Evolutionary conservation across 768 basidiomycete species (phyloP).

Genomic region (Lyophyllum shimeji): DNA sequence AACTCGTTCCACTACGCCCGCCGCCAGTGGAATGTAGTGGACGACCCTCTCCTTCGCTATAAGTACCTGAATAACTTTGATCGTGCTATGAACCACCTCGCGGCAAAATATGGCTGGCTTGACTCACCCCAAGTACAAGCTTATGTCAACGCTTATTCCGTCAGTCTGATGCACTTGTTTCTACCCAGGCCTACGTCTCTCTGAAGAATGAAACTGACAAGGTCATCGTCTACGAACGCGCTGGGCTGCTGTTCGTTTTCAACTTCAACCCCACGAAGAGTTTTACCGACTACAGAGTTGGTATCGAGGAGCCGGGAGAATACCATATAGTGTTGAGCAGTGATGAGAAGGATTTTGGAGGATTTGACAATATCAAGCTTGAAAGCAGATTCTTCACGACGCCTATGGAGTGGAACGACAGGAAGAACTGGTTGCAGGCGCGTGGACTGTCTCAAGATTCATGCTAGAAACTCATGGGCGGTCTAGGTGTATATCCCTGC

Average conservation of each 20-base stretch:
- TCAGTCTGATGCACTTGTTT: not conserved
- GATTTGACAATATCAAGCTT: slow-evolving; percentile 76
- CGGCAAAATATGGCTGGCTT: slow-evolving; percentile 84
- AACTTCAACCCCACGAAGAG: slow-evolving; percentile 94
- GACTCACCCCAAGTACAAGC: slow-evolving; percentile 64
- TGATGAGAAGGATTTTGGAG: slow-evolving; percentile 88
- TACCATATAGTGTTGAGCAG: slow-evolving; percentile 80
- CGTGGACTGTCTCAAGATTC: slow-evolving; percentile 16
- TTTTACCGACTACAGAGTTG: slow-evolving; percentile 92
- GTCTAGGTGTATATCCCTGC: slow-evolving; percentile 71
- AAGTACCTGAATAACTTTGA: slow-evolving; percentile 94
- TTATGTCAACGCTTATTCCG: not conserved
- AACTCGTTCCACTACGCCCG: slow-evolving; percentile 98
- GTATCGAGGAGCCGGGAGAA: slow-evolving; percentile 82
- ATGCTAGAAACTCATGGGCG: not conserved
- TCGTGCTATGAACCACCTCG: slow-evolving; percentile 84
- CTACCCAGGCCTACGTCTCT: slow-evolving; percentile 79
- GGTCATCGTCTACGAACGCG: slow-evolving; percentile 91
- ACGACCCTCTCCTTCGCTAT: slow-evolving; percentile 86
- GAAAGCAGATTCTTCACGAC: slow-evolving; percentile 76
- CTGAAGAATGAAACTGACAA: slow-evolving; percentile 94
- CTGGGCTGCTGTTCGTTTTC: slow-evolving; percentile 92
- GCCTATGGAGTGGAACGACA: slow-evolving; percentile 87
- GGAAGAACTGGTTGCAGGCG: slow-evolving; percentile 89
- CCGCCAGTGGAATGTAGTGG: slow-evolving; percentile 94